Base-by-base conservation (phyloP, 768 basidiomycete species). In the Vararia minispora region DNA sequence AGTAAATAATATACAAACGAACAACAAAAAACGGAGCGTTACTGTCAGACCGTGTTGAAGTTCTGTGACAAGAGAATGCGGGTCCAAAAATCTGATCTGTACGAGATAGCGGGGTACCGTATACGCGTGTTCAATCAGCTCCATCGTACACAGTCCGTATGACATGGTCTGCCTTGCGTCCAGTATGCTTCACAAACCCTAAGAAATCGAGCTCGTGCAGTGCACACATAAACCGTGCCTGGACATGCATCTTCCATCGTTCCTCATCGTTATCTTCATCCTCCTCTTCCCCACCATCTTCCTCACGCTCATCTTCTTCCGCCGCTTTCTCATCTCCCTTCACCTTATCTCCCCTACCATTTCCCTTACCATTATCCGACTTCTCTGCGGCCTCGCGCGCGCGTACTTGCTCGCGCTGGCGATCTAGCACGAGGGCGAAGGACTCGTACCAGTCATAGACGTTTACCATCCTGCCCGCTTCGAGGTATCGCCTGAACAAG, bases 371-470 rank as follows among this genome's bases (percentile, higher is more conserved):
- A 14, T n/a, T 6, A 8, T 22, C 18, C 34, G 26, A 12, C 20
- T n/a, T 21, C 32, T 40, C 28, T 29, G 16, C 31, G 30, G 22
- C 35, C 16, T 30, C 21, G n/a, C 28, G 3, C 25, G 30, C 16
- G 42, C 44, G 40, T 36, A 52, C 37, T 8, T 50, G 51, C 41
- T 44, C 40, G 13, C 57, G 56, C 58, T 82, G 82, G 1, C 59
- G 60, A 53, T 85, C 83, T 37, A 89, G 57, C 23, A 72, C 79
- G 16, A 65, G 56, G 23, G 71, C 66, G 55, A 90, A 91, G 17
- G 79, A 71, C 47, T 84, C 77, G 50, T 76, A 88, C 88, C 86
- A 89, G 56, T 91, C 88, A 53, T 83, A 88, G 2, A 87, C 69
- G 52, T 90, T 90, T 57, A 90, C 74, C 72, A 82, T 71, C 59